Conservation (phyloP, 495 filamentous ascomycete genomes). For the Lichenothelia convexa region DNA sequence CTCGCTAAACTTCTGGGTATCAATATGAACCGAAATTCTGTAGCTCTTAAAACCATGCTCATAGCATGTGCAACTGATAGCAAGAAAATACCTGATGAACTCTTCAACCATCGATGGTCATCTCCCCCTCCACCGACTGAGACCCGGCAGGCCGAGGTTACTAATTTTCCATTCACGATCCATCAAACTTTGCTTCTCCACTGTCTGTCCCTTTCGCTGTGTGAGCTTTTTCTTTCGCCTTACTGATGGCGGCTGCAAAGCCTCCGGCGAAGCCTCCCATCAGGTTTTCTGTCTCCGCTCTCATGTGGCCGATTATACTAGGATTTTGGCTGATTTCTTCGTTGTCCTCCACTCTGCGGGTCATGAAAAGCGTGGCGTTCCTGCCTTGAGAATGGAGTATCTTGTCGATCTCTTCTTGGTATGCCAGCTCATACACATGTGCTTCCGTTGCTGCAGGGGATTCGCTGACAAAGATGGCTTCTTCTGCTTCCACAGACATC, state of each 20-base stretch:
- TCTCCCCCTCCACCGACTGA: too few relatives aligned
- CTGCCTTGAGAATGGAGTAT: slow-evolving; percentile 33
- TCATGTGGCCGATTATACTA: slow-evolving; percentile 8
- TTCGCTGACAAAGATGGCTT: slow-evolving; percentile 43
- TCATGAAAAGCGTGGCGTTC: slow-evolving; percentile 34
- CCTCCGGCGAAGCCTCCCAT: not conserved
- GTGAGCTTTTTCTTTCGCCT: not conserved
- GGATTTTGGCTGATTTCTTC: slow-evolving; percentile 14
- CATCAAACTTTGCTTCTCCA: too few relatives aligned
- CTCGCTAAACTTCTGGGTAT: too few relatives aligned
- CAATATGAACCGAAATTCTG: too few relatives aligned
- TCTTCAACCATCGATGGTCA: too few relatives aligned
- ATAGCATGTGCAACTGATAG: too few relatives aligned
- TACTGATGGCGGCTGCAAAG: not conserved
- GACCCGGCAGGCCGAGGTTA: too few relatives aligned
- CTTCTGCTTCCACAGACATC: not conserved
- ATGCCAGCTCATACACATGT: slow-evolving; percentile 76
- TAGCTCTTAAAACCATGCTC: too few relatives aligned
- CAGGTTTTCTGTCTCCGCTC: not conserved
- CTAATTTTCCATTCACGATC: too few relatives aligned
- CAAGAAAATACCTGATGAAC: too few relatives aligned
- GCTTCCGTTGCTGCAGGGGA: slow-evolving; percentile 64
- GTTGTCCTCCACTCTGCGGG: slow-evolving; percentile 37
- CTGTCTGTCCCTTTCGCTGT: not conserved
- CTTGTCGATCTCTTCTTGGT: slow-evolving; percentile 58